These are phyloP conservation scores for Neopestalotiopsis clavispora DNA, from an alignment of 2,329 filamentous ascomycete genomes.

Conservation along the genomic window DNA sequence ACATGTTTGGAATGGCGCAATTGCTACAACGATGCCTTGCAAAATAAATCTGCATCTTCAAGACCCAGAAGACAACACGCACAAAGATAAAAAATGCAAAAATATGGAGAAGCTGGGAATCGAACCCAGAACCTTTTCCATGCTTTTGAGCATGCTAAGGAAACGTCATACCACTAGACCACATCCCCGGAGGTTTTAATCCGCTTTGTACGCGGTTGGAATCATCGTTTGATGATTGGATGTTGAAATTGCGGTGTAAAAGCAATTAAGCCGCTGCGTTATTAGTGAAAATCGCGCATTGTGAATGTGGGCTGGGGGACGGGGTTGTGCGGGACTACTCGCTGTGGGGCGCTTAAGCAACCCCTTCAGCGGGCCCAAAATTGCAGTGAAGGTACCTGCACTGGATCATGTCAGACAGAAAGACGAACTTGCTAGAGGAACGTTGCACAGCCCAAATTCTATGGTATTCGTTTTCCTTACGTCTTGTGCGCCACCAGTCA, in stretches of 20 bases:
- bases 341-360: background rate
- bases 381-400: too few species aligned
- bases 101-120: conserved; percentile 19
- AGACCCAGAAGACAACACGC: background rate
- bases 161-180: conserved; percentile 19
- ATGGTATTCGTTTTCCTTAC: too few species aligned
- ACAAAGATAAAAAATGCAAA: background rate
- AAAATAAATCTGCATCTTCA: background rate
- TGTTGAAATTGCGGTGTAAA: background rate
- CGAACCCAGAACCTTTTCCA: conserved; percentile 21
- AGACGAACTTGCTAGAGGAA: too few species aligned
- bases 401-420: too few species aligned
- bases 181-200: background rate
- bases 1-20: background rate
- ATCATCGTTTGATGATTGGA: background rate
- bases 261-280: rapidly evolving
- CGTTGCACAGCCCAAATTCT: too few species aligned
- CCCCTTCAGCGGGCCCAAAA: too few species aligned
- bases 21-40: background rate
- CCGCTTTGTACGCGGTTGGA: too few species aligned
- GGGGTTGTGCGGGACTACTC: background rate
- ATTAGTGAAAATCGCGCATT: background rate
- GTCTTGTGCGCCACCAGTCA: too few species aligned
- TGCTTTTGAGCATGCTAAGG: conserved; percentile 18
- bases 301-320: background rate